phyloP scores from a whole-genome alignment of 1,284 basidiomycete genomes.

The Ceratobasidium sp. region DNA sequence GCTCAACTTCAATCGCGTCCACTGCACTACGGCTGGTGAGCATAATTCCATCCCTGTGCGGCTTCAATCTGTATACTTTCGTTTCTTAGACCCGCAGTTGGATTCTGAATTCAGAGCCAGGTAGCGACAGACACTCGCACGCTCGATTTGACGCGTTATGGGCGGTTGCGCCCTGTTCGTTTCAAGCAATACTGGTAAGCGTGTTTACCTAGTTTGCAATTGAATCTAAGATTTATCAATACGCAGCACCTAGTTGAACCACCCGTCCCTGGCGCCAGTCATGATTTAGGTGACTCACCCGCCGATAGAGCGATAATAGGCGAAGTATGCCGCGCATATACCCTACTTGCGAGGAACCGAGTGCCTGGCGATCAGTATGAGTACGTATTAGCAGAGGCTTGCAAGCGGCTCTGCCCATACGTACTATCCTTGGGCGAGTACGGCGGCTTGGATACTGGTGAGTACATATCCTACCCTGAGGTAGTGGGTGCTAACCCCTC shows the following conservation, averaged over 20 bases:
- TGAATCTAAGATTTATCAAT: neutral
- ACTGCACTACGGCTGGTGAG: conserved; percentile 23
- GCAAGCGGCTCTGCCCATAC: conserved; percentile 13
- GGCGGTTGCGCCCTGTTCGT: neutral
- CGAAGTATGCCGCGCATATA: conserved; percentile 24
- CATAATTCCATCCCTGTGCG: neutral
- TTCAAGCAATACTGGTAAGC: conserved; percentile 28
- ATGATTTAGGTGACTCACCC: neutral
- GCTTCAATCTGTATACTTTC: neutral
- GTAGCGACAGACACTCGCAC: neutral
- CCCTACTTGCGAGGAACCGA: neutral
- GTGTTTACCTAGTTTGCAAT: neutral
- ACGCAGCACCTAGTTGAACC: conserved; percentile 5
- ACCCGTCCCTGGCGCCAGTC: neutral
- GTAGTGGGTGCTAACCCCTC: neutral
- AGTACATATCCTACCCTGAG: neutral
- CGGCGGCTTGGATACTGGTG: neutral
- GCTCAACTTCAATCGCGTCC: conserved; percentile 21
- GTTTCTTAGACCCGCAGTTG: conserved; percentile 11
- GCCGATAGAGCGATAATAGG: neutral
- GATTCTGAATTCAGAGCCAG: conserved; percentile 1
- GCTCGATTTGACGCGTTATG: conserved; percentile 8
- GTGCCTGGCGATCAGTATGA: conserved; percentile 7
- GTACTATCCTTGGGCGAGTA: neutral
- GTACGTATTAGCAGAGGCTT: conserved; percentile 1